A percentile compares a stretch with the other conserved stretches of the same genome.
phyloP scores from a whole-genome alignment of 139 green algal species.

The Ostreobium quekettii region DNA sequence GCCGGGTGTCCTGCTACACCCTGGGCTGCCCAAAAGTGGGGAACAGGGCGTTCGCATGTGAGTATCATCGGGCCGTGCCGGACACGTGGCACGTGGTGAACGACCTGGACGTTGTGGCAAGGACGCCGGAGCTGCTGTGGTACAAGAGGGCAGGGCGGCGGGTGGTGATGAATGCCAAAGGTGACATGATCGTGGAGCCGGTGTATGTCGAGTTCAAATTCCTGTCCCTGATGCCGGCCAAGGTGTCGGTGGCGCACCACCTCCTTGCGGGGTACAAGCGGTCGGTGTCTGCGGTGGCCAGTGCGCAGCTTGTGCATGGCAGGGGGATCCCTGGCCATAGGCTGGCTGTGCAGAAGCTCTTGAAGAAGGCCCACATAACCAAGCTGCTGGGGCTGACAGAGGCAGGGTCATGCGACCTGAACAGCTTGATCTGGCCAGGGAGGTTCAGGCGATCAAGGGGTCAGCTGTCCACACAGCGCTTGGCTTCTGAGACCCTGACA shows the following conservation, averaged over 20 bases:
- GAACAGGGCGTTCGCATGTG: neutral
- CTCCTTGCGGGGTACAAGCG: neutral
- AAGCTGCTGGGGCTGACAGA: no score
- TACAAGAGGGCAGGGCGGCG: conserved; percentile 11
- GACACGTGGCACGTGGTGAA: conserved; percentile 19
- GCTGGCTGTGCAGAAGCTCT: no score
- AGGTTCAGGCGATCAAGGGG: no score
- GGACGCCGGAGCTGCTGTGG: neutral
- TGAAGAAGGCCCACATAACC: no score
- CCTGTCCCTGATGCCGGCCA: neutral
- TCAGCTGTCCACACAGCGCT: no score
- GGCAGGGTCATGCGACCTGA: no score
- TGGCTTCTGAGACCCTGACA: no score
- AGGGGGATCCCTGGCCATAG: neutral
- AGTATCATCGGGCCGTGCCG: neutral
- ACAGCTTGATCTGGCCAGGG: no score
- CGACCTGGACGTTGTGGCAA: conserved; percentile 1
- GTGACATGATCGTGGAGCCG: conserved; percentile 8
- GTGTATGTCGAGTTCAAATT: neutral
- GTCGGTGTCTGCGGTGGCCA: neutral
- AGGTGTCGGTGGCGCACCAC: neutral
- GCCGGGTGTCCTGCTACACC: neutral
- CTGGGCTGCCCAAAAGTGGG: neutral
- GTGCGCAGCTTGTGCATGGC: neutral
- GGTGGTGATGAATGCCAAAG: neutral